These are phyloP conservation scores for Knoxia roxburghii DNA, from an alignment of 257 asterid species.

Conservation along the genomic window DNA sequence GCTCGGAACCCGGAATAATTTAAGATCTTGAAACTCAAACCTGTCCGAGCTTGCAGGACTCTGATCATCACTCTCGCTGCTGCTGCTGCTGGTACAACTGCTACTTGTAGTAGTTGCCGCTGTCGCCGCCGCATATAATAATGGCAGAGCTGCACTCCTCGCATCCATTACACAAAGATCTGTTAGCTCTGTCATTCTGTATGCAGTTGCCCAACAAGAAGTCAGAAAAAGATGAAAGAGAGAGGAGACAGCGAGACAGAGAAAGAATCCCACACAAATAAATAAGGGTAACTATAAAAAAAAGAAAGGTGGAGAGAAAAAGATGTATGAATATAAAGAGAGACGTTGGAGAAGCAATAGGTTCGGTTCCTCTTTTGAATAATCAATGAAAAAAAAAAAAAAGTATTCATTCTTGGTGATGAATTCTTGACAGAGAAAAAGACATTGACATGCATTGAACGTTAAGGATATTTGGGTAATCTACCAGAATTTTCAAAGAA, in stretches of 20 bases:
- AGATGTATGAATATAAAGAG: slow-evolving; percentile 13
- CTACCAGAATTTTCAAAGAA: neutral
- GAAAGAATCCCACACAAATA: neutral
- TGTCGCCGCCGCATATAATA: slow-evolving; percentile 37
- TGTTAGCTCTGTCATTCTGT: slow-evolving; percentile 13
- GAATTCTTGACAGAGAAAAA: neutral
- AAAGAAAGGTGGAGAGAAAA: neutral
- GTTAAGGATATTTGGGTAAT: slow-evolving; percentile 4
- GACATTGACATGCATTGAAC: slow-evolving; percentile 3
- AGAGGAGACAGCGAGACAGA: neutral
- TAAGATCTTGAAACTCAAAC: slow-evolving; percentile 32
- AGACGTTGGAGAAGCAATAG: slow-evolving; percentile 17
- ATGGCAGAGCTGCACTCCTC: slow-evolving; percentile 25
- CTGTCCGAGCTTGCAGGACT: slow-evolving; percentile 41
- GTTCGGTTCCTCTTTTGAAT: neutral
- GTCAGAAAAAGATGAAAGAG: slow-evolving; percentile 3
- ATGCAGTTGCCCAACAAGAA: neutral
- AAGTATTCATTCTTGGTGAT: neutral
- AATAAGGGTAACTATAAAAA: neutral
- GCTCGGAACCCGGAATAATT: slow-evolving; percentile 30
- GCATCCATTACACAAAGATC: slow-evolving; percentile 20
- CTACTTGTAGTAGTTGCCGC: slow-evolving; percentile 33
- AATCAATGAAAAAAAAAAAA: too few relatives aligned
- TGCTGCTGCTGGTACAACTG: slow-evolving; percentile 21
- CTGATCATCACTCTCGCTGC: slow-evolving; percentile 46